phyloP scores from a whole-genome alignment of 345 rosid genomes.

The Linum trigynum region DNA sequence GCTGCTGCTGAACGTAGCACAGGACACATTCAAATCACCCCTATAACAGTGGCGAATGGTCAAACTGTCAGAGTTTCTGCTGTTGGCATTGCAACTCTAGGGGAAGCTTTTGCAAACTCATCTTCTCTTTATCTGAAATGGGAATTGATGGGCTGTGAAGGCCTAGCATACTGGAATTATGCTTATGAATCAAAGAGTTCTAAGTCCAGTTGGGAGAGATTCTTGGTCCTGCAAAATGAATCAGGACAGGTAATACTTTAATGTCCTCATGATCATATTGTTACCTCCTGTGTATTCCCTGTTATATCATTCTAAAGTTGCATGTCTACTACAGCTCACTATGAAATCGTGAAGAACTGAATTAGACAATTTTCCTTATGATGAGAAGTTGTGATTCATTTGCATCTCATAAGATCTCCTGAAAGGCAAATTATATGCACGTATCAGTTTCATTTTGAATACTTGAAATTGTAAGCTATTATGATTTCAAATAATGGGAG shows the following conservation, averaged over 20 bases:
- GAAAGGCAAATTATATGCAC: background rate
- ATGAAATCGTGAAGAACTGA: background rate
- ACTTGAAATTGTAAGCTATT: background rate
- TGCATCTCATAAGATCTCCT: background rate
- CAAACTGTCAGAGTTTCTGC: slow-evolving; percentile 73
- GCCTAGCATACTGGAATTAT: slow-evolving; percentile 65
- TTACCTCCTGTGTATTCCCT: background rate
- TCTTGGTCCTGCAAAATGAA: slow-evolving; percentile 61
- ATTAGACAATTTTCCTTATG: background rate
- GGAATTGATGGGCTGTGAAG: slow-evolving; percentile 66
- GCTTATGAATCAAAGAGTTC: slow-evolving; percentile 35
- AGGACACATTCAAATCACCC: slow-evolving; percentile 44
- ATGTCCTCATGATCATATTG: background rate
- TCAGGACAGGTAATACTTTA: slow-evolving; percentile 57
- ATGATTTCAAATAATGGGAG: background rate
- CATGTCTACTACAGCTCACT: background rate
- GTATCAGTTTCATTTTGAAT: background rate
- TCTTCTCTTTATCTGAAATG: slow-evolving; percentile 75
- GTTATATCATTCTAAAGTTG: background rate
- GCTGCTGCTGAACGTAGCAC: slow-evolving; percentile 46
- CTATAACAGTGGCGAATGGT: slow-evolving; percentile 83
- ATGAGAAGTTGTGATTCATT: background rate
- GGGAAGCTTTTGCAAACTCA: slow-evolving; percentile 83
- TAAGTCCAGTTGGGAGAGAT: slow-evolving; percentile 74
- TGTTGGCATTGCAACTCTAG: slow-evolving; percentile 51